Conservation (phyloP, 1,139 yeast species). For the Candida neerlandica region DNA sequence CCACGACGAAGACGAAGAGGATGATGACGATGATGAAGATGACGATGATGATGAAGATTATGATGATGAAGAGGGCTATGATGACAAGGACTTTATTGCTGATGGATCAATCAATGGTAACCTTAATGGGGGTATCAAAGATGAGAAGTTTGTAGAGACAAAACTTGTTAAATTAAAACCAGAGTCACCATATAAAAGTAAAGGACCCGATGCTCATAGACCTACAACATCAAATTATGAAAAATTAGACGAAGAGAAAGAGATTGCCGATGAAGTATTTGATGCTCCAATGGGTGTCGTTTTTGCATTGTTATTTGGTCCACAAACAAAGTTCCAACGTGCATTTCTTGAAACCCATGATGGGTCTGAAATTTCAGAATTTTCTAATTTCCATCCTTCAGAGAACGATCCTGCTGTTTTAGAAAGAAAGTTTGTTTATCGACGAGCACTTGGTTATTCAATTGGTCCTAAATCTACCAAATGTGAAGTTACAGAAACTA, state of each 20-base stretch:
- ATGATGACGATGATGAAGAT: slow-evolving; percentile 17
- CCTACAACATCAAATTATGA: slow-evolving; percentile 32
- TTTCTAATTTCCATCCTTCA: slow-evolving; percentile 38
- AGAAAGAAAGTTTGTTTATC: slow-evolving; percentile 44
- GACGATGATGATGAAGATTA: slow-evolving; percentile 15
- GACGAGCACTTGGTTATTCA: slow-evolving; percentile 51
- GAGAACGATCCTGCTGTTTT: slow-evolving; percentile 34
- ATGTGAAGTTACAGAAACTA: slow-evolving; percentile 50
- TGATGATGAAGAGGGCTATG: slow-evolving; percentile 17
- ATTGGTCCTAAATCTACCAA: slow-evolving; percentile 61
- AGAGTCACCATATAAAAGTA: slow-evolving; percentile 32
- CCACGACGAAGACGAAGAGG: slow-evolving; percentile 18
- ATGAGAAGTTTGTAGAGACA: slow-evolving; percentile 8
- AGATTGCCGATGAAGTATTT: slow-evolving; percentile 34
- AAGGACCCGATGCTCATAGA: slow-evolving; percentile 41
- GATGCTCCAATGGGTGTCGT: slow-evolving; percentile 54
- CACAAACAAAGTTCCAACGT: slow-evolving; percentile 41
- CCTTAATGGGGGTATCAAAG: not conserved
- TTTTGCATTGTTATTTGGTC: slow-evolving; percentile 51
- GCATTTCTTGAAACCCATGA: slow-evolving; percentile 46
- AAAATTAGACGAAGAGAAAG: slow-evolving; percentile 32
- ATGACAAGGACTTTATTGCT: slow-evolving; percentile 13
- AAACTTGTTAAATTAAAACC: slow-evolving; percentile 32
- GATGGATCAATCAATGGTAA: slow-evolving; percentile 5
- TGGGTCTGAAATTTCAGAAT: slow-evolving; percentile 49